These are phyloP conservation scores for Colletotrichum zoysiae DNA, from an alignment of 2,329 filamentous ascomycete genomes.

Conservation along the genomic window DNA sequence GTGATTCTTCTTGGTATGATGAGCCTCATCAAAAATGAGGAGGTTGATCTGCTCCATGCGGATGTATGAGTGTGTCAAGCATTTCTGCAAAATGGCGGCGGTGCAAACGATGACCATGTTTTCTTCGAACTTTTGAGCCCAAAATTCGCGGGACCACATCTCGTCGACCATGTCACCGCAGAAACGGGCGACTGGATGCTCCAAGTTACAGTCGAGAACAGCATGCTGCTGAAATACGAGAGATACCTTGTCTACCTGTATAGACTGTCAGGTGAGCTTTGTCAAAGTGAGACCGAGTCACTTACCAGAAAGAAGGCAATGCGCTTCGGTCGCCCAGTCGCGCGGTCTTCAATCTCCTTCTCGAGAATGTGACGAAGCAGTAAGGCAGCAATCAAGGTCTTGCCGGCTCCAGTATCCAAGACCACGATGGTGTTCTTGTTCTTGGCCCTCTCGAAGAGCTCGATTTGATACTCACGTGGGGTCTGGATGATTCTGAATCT, in stretches of 20 bases:
- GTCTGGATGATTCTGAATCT: constrained; percentile 74
- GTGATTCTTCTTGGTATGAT: constrained; percentile 95
- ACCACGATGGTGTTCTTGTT: constrained; percentile 90
- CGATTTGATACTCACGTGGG: constrained; percentile 90
- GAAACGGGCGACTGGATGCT: constrained; percentile 76
- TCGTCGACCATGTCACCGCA: constrained; percentile 75
- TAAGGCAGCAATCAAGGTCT: constrained; percentile 94
- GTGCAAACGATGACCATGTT: constrained; percentile 94
- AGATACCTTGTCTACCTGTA: constrained; percentile 84
- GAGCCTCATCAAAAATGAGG: constrained; percentile 94
- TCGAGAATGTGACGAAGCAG: constrained; percentile 82
- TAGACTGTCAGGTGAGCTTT: neutral
- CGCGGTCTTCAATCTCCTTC: constrained; percentile 79
- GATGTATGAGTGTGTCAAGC: constrained; percentile 83
- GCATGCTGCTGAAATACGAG: constrained; percentile 91
- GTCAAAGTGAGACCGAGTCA: constrained; percentile 28
- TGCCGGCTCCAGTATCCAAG: constrained; percentile 93
- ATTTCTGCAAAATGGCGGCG: constrained; percentile 85
- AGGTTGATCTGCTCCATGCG: constrained; percentile 87
- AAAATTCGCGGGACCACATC: constrained; percentile 59
- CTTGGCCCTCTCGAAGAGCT: constrained; percentile 91
- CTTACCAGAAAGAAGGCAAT: constrained; percentile 86
- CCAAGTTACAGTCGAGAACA: constrained; percentile 84
- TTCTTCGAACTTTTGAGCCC: constrained; percentile 65
- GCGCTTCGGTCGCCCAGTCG: constrained; percentile 68